Conservation (phyloP, 306 rosid genomes). For the Citrullus mucosospermus region DNA sequence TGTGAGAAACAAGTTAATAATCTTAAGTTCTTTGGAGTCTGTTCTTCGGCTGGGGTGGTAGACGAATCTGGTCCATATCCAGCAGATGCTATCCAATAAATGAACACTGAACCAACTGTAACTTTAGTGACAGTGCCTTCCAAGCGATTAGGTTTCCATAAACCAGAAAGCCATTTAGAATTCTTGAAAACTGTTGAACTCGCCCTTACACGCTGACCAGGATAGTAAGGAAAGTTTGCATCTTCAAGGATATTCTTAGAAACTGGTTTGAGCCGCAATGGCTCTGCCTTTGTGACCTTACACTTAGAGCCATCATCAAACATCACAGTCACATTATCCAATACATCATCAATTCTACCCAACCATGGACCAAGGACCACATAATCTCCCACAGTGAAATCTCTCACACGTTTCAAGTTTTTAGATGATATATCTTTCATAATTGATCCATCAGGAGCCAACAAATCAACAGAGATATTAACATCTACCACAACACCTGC, state of each 20-base stretch:
- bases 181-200: conserved; percentile 88
- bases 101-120: conserved; percentile 81
- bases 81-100: conserved; percentile 98
- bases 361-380: conserved; percentile 95
- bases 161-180: conserved; percentile 93
- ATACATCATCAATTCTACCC: conserved; percentile 88
- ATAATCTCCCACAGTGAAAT: conserved; percentile 86
- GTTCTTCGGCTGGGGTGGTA: conserved; percentile 88
- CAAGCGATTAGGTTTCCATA: conserved; percentile 87
- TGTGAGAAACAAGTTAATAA: conserved; percentile 80
- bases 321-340: conserved; percentile 89
- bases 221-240: conserved; percentile 90
- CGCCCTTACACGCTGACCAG: conserved; percentile 94
- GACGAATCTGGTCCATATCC: conserved; percentile 95
- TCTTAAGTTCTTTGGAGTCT: conserved; percentile 77
- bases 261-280: conserved; percentile 74
- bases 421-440: conserved; percentile 57
- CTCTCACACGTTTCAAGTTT: conserved; percentile 75
- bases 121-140: conserved; percentile 94
- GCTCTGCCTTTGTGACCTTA: conserved; percentile 84
- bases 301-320: conserved; percentile 94
- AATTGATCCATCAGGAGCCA: conserved; percentile 56
- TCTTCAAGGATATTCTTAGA: conserved; percentile 81
- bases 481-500: conserved; percentile 96
- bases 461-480: conserved; percentile 58